These are phyloP conservation scores for Phaeosphaeriaceae sp. DNA, from an alignment of 2,329 filamentous ascomycete genomes.

Conservation along the genomic window DNA sequence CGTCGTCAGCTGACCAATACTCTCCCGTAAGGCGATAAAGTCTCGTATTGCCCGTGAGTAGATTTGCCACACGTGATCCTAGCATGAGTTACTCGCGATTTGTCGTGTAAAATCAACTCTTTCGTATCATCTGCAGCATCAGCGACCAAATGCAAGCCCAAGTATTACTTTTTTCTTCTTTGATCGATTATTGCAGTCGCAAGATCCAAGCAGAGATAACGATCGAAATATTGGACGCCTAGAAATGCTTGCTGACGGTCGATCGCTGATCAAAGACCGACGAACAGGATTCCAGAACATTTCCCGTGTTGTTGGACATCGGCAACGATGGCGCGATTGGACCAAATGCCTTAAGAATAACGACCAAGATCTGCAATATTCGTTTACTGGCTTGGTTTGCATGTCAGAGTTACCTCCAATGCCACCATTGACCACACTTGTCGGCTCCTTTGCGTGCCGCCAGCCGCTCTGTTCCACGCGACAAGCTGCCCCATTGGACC, in stretches of 20 bases:
- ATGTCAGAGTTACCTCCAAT: neutral
- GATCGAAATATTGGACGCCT: neutral
- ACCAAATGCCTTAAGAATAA: neutral
- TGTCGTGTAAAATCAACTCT: neutral
- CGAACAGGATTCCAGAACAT: neutral
- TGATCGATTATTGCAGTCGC: neutral
- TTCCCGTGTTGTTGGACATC: neutral
- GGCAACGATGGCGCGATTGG: neutral
- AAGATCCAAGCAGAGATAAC: neutral
- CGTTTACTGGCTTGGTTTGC: neutral
- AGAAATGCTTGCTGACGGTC: neutral
- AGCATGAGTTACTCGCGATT: neutral
- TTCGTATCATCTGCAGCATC: neutral
- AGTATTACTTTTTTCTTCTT: neutral
- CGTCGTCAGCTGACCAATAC: too few species aligned
- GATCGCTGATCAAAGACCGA: neutral
- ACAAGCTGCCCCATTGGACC: constrained; percentile 6
- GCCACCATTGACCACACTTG: neutral
- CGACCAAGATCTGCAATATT: neutral
- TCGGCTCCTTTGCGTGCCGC: neutral
- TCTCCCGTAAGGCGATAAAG: too few species aligned
- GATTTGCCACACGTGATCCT: too few species aligned
- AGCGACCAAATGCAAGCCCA: neutral
- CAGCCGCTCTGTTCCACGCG: constrained; percentile 3
- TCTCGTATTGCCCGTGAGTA: too few species aligned